Percentiles rank a stretch among this genome's conserved stretches.
These are phyloP conservation scores for Ormosia emarginata DNA, from an alignment of 306 rosid species.

Conservation along the genomic window DNA sequence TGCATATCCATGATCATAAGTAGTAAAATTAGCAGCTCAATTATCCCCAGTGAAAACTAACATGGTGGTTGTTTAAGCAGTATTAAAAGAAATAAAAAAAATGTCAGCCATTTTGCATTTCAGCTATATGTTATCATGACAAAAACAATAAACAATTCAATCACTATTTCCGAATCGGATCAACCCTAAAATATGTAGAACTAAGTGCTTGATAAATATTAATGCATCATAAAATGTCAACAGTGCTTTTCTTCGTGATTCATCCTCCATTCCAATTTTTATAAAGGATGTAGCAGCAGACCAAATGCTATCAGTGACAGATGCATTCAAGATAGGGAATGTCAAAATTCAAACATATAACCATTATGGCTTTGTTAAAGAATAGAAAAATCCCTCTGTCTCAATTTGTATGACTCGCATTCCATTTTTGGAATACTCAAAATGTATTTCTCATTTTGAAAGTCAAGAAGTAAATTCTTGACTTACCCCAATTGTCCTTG, in stretches of 20 bases:
- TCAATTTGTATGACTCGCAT: neutral
- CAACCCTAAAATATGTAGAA: neutral
- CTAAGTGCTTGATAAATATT: neutral
- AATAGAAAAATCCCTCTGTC: neutral
- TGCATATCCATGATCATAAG: neutral
- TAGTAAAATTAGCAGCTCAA: constrained; percentile 8
- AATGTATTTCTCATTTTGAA: neutral
- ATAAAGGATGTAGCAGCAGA: neutral
- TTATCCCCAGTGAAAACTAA: neutral
- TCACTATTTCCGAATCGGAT: neutral
- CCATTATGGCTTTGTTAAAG: neutral
- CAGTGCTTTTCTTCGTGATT: neutral
- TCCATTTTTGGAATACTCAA: neutral
- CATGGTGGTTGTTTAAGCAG: neutral
- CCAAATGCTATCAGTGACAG: neutral
- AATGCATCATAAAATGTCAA: neutral
- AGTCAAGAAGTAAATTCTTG: neutral
- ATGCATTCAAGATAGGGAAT: neutral
- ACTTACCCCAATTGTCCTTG: neutral
- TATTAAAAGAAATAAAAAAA: neutral
- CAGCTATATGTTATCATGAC: neutral
- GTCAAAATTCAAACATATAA: neutral
- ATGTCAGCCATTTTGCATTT: neutral
- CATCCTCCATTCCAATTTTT: neutral
- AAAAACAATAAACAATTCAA: neutral